Base-by-base conservation (phyloP, 441 rosid species). In the Gossypium aridum region DNA sequence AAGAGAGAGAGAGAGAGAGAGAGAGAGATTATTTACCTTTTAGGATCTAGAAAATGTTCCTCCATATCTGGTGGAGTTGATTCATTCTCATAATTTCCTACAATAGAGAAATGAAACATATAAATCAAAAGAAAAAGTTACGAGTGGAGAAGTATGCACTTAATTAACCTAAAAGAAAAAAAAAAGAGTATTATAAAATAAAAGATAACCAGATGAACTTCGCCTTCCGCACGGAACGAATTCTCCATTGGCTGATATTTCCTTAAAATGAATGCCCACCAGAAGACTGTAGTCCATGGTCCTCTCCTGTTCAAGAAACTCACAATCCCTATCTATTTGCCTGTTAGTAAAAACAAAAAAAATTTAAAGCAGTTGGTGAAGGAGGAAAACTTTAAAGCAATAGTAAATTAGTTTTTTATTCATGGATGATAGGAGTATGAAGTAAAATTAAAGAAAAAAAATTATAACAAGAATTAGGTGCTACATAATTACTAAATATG, bases 211-310 rank as follows among this genome's bases (percentile, higher is more conserved):
- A 69, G 79, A 53, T 37, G 85, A 84, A n/a, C 85, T 80, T 37
- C 75, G 81, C 61, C 87, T 77, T 76, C 82, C 83, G 45, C 86
- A 81, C 53, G 90, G 90, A 63, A 84, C 80, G 28, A 84, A 56
- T 49, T 84, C 86, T 51, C 90, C 82, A 68, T 80, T 73, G 7
- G 76, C 60, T 51, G 88, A 77, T 75, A 83, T 73, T 63, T 87
- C 83, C 77, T 79, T 83, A 57, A 90, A 90, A 72, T 90, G 94
- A 77, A 90, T 87, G 61, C 94, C 94, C 47, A 90, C 90, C 19
- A 88, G 71, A 75, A 90, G 92, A 80, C 94, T 90, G 49, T 88
- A 90, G 62, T 90, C 94, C 94, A 90, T 90, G 13, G 88, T 90
- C 73, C 89, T 87, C 72, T 88, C 94, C 51, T 85, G 92, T 76